Evolutionary conservation across 176 grass and related monocot species (phyloP).

Genomic region (Oryza coarctata): DNA sequence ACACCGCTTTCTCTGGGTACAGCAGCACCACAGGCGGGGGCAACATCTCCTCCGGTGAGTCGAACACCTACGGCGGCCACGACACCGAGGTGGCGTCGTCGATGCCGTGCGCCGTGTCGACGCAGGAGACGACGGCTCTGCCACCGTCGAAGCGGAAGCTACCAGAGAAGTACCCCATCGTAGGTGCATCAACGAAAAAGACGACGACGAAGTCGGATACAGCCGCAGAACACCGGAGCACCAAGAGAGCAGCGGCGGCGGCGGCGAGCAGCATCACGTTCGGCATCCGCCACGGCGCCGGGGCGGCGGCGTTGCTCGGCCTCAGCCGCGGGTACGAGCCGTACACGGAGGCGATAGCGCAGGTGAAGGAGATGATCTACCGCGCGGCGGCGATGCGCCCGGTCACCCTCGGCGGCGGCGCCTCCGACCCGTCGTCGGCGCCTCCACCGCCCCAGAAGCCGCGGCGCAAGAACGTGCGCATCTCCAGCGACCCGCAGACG

Average conservation of each 20-base stretch:
- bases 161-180: background rate
- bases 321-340: constrained; percentile 17
- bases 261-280: constrained; percentile 34
- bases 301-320: too few species aligned
- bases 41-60: constrained; percentile 58
- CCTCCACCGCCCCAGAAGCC: constrained; percentile 16
- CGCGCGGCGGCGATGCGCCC: constrained; percentile 83
- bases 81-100: constrained; percentile 49
- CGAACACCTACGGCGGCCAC: constrained; percentile 33
- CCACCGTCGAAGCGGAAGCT: constrained; percentile 7
- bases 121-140: background rate
- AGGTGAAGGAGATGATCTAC: constrained; percentile 79
- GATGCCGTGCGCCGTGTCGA: constrained; percentile 14
- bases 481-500: constrained; percentile 61
- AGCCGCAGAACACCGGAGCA: background rate
- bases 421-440: constrained; percentile 4
- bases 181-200: background rate
- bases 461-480: constrained; percentile 63
- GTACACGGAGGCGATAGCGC: constrained; percentile 37
- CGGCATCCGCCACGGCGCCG: background rate
- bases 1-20: constrained; percentile 49
- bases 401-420: constrained; percentile 39
- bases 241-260: constrained; percentile 3
- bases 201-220: background rate
- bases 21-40: constrained; percentile 41